phyloP scores from a whole-genome alignment of 306 rosid genomes.

The Castanea mollissima region DNA sequence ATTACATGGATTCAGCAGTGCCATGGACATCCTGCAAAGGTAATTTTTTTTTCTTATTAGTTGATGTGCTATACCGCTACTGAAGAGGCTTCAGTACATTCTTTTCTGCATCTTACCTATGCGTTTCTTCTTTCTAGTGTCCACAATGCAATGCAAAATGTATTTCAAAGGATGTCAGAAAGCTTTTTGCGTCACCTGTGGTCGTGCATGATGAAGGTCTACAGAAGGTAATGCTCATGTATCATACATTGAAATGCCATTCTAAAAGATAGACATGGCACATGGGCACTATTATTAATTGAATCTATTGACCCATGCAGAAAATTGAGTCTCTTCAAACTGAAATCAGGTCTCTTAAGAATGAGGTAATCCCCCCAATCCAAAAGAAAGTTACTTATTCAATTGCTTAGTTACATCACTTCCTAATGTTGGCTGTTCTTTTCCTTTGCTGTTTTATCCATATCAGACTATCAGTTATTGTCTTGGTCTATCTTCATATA shows the following conservation, averaged over 20 bases:
- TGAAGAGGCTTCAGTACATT: too few relatives aligned
- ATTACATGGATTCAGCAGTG: neutral
- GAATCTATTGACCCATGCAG: neutral
- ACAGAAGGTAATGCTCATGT: slow-evolving; percentile 7
- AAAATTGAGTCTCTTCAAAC: slow-evolving; percentile 4
- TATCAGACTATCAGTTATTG: too few relatives aligned
- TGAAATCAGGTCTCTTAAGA: neutral
- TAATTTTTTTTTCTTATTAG: neutral
- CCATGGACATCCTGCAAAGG: slow-evolving; percentile 6
- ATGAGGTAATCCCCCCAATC: slow-evolving; percentile 3
- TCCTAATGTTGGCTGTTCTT: too few relatives aligned
- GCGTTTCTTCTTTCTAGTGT: slow-evolving; percentile 9
- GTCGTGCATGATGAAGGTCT: slow-evolving; percentile 2
- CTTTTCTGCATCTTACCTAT: neutral
- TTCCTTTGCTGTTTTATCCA: too few relatives aligned
- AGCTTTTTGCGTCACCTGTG: slow-evolving; percentile 10
- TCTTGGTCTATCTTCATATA: too few relatives aligned
- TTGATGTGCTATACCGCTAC: too few relatives aligned
- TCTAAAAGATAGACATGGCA: neutral
- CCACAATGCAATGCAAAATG: slow-evolving; percentile 14
- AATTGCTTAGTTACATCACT: too few relatives aligned
- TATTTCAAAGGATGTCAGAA: neutral
- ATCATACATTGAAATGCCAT: too few relatives aligned
- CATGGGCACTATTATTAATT: neutral
- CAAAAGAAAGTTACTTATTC: too few relatives aligned